Evolutionary conservation across 73 alveolate species (phyloP).

Genomic region (Durusdinium trenchii): DNA sequence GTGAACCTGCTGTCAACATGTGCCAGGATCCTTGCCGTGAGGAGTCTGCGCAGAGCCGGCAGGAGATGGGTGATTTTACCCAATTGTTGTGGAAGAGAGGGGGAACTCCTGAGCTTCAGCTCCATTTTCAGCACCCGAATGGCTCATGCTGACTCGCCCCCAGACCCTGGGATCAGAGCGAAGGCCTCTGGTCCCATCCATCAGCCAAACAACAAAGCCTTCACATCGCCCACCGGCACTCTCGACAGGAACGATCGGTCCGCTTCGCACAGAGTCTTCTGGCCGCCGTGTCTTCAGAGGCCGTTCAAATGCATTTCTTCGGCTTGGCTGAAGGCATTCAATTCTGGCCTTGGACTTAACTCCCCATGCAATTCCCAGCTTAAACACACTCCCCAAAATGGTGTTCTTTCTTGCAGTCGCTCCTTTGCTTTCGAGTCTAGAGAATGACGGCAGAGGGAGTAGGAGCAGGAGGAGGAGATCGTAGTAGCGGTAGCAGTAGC

Average conservation of each 20-base stretch:
- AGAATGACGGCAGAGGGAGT: not conserved
- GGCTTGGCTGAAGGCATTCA: not conserved
- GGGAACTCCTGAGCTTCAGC: not conserved
- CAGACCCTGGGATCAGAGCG: not conserved
- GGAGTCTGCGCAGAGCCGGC: not conserved
- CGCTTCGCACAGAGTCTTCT: slow-evolving; percentile 27
- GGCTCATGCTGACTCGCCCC: not conserved
- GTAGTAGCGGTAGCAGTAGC: no score
- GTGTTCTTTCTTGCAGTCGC: no score
- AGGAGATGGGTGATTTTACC: not conserved
- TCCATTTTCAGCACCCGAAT: not conserved
- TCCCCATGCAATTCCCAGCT: no score
- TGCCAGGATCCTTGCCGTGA: not conserved
- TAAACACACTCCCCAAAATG: no score
- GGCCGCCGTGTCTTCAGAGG: slow-evolving; percentile 57
- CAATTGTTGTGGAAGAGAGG: not conserved
- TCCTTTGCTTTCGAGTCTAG: no score
- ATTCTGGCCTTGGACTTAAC: no score
- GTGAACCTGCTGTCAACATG: not conserved
- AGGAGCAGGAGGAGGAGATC: not conserved
- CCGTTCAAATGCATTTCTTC: not conserved
- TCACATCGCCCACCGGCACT: not conserved
- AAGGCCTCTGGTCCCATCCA: not conserved
- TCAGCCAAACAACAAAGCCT: not conserved
- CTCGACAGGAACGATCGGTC: not conserved